Base-by-base conservation (phyloP, 257 asterid species). In the Thymus quinquecostatus region DNA sequence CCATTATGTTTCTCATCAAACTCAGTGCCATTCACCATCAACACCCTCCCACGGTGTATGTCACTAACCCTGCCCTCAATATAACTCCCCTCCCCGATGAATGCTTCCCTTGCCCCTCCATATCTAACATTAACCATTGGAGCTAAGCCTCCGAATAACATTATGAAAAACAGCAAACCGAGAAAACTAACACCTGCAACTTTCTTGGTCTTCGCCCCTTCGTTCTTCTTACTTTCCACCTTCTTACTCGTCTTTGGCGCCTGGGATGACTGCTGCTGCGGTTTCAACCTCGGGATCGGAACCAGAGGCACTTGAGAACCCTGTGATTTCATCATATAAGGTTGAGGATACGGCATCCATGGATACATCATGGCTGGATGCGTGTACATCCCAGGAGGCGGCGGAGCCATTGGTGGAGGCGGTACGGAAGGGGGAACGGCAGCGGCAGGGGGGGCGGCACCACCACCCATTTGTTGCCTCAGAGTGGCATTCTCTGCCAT, bases 251-350 rank as follows among this genome's bases (percentile, higher is more conserved):
- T 53, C 80, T 84, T 94, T 6, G 86, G 86, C 2, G 90, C 78
- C 8, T 87, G 80, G 10, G 74, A 77, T 57, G 80, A 78, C 58
- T 84, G 79, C 58, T 84, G 89, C 64, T 86, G 96, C 1, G 89
- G 84, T 73, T 87, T 94, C 87, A 94, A 77, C 89, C 89, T 88
- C 0, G 99, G 99, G 71, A 93, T 93, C 3, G 98, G 97, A 60
- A 93, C 96, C 84, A 94, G 71, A 2, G 97, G 99, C 69, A 93
- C 96, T 65, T 91, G 96, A 13, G 97, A 91, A 10, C 98, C 97
- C 68, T 91, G 97, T n/a, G 97, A 84, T 78, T 91, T 94, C 86
- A 94, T 79, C 89, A 88, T 80, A 75, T 88, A 94, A 47, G 96
- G 96, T 2, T 92, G 95, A 33, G 87, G 74, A 64, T 85, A 89